Percentiles rank a stretch among this genome's conserved stretches.
Evolutionary conservation across 2,329 filamentous ascomycete genomes (phyloP).

Genomic region (Epichloe festucae): DNA sequence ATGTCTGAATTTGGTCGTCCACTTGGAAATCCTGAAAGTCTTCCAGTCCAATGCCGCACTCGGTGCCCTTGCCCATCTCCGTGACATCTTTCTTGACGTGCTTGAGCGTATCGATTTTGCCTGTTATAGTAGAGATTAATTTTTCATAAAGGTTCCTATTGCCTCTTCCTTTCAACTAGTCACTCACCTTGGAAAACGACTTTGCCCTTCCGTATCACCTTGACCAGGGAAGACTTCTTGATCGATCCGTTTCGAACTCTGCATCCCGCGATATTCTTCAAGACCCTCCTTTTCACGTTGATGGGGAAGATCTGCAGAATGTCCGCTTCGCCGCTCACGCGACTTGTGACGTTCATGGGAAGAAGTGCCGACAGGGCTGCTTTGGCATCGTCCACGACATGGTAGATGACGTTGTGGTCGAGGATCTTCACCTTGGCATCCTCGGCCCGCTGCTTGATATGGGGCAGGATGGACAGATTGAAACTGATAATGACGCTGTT

Average conservation of each 20-base stretch:
- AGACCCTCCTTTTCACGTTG: slow-evolving; percentile 57
- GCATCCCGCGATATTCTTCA: slow-evolving; percentile 71
- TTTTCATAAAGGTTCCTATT: not conserved
- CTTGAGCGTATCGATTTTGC: slow-evolving; percentile 68
- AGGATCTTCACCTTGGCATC: slow-evolving; percentile 62
- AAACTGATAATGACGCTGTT: slow-evolving; percentile 73
- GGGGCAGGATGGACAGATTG: slow-evolving; percentile 57
- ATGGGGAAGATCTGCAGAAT: slow-evolving; percentile 75
- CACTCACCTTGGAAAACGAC: slow-evolving; percentile 68
- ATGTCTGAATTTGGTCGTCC: slow-evolving; percentile 80
- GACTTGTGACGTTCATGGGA: slow-evolving; percentile 49
- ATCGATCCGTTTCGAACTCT: slow-evolving; percentile 74
- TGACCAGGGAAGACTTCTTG: slow-evolving; percentile 48
- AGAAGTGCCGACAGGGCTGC: slow-evolving; percentile 56
- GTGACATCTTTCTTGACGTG: slow-evolving; percentile 83
- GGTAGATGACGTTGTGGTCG: slow-evolving; percentile 79
- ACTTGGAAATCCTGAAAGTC: slow-evolving; percentile 64
- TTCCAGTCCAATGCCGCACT: slow-evolving; percentile 82
- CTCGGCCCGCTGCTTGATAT: slow-evolving; percentile 58
- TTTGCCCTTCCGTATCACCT: slow-evolving; percentile 58
- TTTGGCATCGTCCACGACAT: slow-evolving; percentile 60
- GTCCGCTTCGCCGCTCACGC: slow-evolving; percentile 79
- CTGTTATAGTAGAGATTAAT: slow-evolving; percentile 29
- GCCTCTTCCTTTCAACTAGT: too few species aligned
- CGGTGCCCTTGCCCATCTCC: slow-evolving; percentile 84